These are phyloP conservation scores for Millerozyma acaciae DNA, from an alignment of 805 yeast genomes.

Conservation along the genomic window DNA sequence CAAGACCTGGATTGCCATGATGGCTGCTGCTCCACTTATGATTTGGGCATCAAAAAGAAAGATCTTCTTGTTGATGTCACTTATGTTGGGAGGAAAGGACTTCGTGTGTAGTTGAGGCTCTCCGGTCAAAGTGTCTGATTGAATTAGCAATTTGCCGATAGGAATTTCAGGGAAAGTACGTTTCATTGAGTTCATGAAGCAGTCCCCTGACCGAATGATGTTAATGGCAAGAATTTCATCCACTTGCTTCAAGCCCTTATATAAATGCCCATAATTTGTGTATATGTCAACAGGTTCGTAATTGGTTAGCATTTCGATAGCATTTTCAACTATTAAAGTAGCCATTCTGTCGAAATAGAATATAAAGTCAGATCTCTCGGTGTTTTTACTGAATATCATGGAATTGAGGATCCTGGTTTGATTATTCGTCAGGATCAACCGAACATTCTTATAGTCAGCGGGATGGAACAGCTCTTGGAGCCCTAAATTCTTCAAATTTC, in stretches of 20 bases:
- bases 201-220: conserved; percentile 87
- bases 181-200: conserved; percentile 76
- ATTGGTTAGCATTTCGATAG: conserved; percentile 52
- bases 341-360: conserved; percentile 87
- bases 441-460: conserved; percentile 25
- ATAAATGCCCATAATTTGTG: conserved; percentile 18
- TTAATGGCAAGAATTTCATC: conserved; percentile 67
- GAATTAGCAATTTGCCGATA: conserved; percentile 81
- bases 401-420: conserved; percentile 74
- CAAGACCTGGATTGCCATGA: conserved; percentile 89
- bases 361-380: conserved; percentile 72
- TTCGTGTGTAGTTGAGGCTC: conserved; percentile 92
- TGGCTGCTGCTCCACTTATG: conserved; percentile 88
- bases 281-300: conserved; percentile 32
- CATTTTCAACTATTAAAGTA: conserved; percentile 60
- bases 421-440: conserved; percentile 46
- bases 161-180: conserved; percentile 73
- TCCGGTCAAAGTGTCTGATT: conserved; percentile 84
- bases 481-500: conserved; percentile 58
- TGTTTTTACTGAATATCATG: conserved; percentile 52
- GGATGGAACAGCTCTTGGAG: conserved; percentile 30
- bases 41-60: conserved; percentile 83
- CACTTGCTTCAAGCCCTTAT: conserved; percentile 39
- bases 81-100: conserved; percentile 49
- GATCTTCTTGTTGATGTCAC: conserved; percentile 37